These are phyloP conservation scores for Coriolopsis trogii DNA, from an alignment of 1,284 basidiomycete genomes.

Conservation along the genomic window DNA sequence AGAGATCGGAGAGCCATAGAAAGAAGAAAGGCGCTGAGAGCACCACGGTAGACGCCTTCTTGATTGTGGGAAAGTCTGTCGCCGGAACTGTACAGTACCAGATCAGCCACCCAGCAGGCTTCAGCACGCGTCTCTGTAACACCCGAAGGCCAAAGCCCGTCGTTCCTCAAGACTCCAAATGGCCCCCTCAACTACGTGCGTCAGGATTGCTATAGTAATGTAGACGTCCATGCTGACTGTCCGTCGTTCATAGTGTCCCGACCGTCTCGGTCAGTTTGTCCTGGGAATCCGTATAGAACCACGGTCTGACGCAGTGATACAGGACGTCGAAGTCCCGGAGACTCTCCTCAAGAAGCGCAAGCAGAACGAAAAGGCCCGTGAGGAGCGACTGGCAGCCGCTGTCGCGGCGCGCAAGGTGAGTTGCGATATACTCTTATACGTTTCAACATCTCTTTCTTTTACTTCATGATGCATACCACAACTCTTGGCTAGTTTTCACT, in stretches of 20 bases:
- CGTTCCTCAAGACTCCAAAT: slow-evolving; percentile 38
- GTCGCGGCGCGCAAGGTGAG: slow-evolving; percentile 92
- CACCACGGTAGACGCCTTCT: too few species aligned
- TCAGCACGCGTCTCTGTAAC: slow-evolving; percentile 22
- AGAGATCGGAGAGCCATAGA: too few species aligned
- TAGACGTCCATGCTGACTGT: not conserved
- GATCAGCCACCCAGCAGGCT: slow-evolving; percentile 30
- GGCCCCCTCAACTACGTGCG: slow-evolving; percentile 40
- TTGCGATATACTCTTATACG: slow-evolving; percentile 11
- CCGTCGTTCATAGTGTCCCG: slow-evolving; percentile 51
- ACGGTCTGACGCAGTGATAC: slow-evolving; percentile 18
- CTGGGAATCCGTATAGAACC: not conserved
- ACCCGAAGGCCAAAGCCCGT: slow-evolving; percentile 31
- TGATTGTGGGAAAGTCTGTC: slow-evolving; percentile 33
- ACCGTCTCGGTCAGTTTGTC: slow-evolving; percentile 64
- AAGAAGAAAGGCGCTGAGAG: too few species aligned
- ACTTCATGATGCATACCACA: slow-evolving; percentile 82
- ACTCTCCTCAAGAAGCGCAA: slow-evolving; percentile 99
- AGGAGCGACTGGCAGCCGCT: slow-evolving; percentile 91
- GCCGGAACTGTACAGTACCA: slow-evolving; percentile 33
- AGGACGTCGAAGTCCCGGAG: slow-evolving; percentile 95
- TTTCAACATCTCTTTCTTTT: slow-evolving; percentile 13
- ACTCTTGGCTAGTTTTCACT: slow-evolving; percentile 75
- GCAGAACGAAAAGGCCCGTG: slow-evolving; percentile 96
- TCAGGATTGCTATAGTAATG: slow-evolving; percentile 17